These are phyloP conservation scores for Phialophora verrucosa DNA, from an alignment of 2,329 filamentous ascomycete species.

Conservation along the genomic window DNA sequence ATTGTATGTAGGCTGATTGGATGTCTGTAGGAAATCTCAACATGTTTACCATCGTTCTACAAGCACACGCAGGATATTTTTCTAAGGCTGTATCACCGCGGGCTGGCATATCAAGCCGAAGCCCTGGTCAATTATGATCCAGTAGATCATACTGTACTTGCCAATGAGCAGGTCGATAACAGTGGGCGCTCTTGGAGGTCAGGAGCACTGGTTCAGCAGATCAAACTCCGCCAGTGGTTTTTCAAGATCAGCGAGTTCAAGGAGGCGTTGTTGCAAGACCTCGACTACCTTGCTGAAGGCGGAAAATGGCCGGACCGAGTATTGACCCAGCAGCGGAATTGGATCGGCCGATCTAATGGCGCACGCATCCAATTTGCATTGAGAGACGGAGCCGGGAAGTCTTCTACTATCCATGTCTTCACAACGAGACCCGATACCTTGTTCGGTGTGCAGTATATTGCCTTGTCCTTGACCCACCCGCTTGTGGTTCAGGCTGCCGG, in stretches of 20 bases:
- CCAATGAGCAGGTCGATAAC: conserved; percentile 88
- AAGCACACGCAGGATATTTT: conserved; percentile 89
- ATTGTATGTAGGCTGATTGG: conserved; percentile 40
- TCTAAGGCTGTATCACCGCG: conserved; percentile 73
- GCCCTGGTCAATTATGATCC: conserved; percentile 90
- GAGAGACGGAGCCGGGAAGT: conserved; percentile 40
- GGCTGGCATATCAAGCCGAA: conserved; percentile 81
- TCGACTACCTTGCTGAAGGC: conserved; percentile 68
- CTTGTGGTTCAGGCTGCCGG: conserved; percentile 68
- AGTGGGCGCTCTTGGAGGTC: conserved; percentile 84
- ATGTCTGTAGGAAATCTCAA: conserved; percentile 72
- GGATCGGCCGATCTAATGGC: conserved; percentile 80
- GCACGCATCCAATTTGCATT: conserved; percentile 74
- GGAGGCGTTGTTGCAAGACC: conserved; percentile 71
- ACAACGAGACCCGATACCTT: conserved; percentile 86
- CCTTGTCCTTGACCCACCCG: conserved; percentile 74
- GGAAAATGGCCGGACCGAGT: conserved; percentile 83
- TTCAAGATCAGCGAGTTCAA: conserved; percentile 81
- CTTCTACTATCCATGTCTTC: conserved; percentile 65
- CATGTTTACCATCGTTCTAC: conserved; percentile 84
- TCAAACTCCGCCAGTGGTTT: conserved; percentile 91
- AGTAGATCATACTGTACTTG: conserved; percentile 84
- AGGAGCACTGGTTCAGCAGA: conserved; percentile 88
- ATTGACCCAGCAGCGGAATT: conserved; percentile 81
- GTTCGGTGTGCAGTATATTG: conserved; percentile 85